Evolutionary conservation across 768 basidiomycete genomes (phyloP), one percentile per base, ranked within the genome.

Genomic region (Leucosporidium yakuticum): DNA sequence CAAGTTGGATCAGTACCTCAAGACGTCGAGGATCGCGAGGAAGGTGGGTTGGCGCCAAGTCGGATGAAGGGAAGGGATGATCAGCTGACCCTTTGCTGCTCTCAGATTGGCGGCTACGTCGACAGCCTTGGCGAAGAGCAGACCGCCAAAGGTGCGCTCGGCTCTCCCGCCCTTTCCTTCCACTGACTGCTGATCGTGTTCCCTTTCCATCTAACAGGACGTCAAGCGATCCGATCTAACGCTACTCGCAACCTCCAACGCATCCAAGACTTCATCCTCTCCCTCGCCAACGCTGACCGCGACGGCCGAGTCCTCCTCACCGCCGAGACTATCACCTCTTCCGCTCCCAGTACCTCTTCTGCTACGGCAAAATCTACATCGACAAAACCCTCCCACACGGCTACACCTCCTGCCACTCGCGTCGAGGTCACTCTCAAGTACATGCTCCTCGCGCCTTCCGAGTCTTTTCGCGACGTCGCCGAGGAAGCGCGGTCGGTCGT

Each of bases 371-470:
- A 31, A 14, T 27, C 53, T 14, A 15, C 39, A 44, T 15, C 51
- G 27, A 9, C 8, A 9, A 23, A 23, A 9, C 14, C 51, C 14
- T 27, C 23, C 3, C 9, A 12, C n/a, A 21, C n/a, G 2, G 51
- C 51, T 8, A 12, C 51, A 9, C 51, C 51, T 3, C n/a, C n/a
- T 15, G n/a, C 51, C n/a, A 23, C 27, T 12, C 32, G 39, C 20
- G 23, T n/a, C 14, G 69, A 62, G 11, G 64, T 74, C 7, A 86
- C 88, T 67, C 80, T 97, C 62, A 91, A 89, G 75, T 99, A 96
- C 74, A 89, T 96, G 69, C 85, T 92, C 25, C 83, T 99, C 29
- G 97, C 98, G 75, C 94, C 96, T 2, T 85, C 90, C 1, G 88
- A 90, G 9, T 83, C 87, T 65, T 98, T 98, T 76, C 81, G 83